Evolutionary conservation across 1,139 yeast genomes (phyloP), one percentile per base, ranked within the genome.

Genomic region (Debaryomycetaceae sp.): DNA sequence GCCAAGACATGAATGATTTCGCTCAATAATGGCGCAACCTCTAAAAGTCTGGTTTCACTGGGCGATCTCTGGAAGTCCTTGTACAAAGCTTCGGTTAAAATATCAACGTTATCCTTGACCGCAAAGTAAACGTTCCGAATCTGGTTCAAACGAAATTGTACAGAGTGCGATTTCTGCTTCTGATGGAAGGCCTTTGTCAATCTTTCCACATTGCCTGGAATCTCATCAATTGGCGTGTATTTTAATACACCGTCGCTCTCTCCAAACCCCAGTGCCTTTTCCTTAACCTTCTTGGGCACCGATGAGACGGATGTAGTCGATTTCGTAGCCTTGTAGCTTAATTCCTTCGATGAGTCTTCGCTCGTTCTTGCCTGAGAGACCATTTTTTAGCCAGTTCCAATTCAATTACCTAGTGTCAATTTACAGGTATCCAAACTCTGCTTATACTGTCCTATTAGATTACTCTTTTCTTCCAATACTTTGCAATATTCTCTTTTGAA

Each of bases 41-140:
- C 98, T 41, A 79, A 62, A 36, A 76, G 55, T 42, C 67, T 65
- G 3, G 91, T 74, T 56, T 91, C 98, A 26, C 67, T 62, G 2
- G 67, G 65, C 1, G 84, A 59, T 46, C 92, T 78, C 55, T 80
- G 70, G 59, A 89, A 79, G 57, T 91, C 98, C 48, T 69, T 57
- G 30, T 67, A 51, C 47, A 89, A 61, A 0, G 96, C 91, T 1
- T 70, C 75, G 35, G 73, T 61, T 31, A 91, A 52, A 11, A 60
- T 64, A 4, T 78, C 80, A 38, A 65, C 68, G 51, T 85, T 76
- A 56, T 86, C 92, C 43, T 71, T 67, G 29, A 89, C 42, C 3
- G 80, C 83, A 55, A 73, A 83, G 62, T 81, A 87, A 26, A 89
- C 56, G 54, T 81, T 80, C 47, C 92, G 75, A 51, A 89, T 73